Evolutionary conservation across 148 eudicot species (phyloP), one percentile per base, ranked within the genome.

Genomic region (Arctostaphylos glauca): DNA sequence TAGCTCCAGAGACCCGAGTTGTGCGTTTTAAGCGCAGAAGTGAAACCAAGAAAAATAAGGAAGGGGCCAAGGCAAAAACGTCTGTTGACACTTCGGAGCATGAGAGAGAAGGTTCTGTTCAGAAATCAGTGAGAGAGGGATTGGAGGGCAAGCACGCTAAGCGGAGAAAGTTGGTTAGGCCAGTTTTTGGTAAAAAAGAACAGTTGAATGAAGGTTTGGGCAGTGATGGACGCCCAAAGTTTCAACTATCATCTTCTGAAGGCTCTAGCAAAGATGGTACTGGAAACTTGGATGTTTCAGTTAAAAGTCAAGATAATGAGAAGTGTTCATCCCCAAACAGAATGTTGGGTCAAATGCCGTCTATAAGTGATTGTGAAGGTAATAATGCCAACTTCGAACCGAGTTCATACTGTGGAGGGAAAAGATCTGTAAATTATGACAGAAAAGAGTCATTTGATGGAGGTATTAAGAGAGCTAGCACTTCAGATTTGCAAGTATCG

Each of bases 21-120:
- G 83, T 85, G 55, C 83, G 87, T 50, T 89, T 89, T 77, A 87
- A 82, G 84, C 91, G 91, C 8, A 85, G 91, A 25, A 89, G 89
- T 80, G 83, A 82, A 48, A 54, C 41, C 18, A 87, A 72, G 50
- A 85, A 66, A 48, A 70, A 6, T 10, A 47, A 68, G 78, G 82
- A 73, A 49, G 78, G 50, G 15, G 74, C 23, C 55, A 41, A 23
- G 48, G 47, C 31, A 21, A 64, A 80, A 76, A 19, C 6, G 75
- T 80, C 31, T 81, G 59, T 50, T 76, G 79, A 46, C 21, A n/a
- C 13, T 38, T 49, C 19, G 9, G 80, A n/a, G 77, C 55, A 23
- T 54, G 71, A 38, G 64, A 71, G 18, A 12, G 14, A 79, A 59
- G 79, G 80, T n/a, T 67, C 84, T 52, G 48, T 38, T 55, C 76